Evolutionary conservation across 192 early-diverging fungal genomes (phyloP), one percentile per base, ranked within the genome.

Genomic region (Funneliformis geosporum): DNA sequence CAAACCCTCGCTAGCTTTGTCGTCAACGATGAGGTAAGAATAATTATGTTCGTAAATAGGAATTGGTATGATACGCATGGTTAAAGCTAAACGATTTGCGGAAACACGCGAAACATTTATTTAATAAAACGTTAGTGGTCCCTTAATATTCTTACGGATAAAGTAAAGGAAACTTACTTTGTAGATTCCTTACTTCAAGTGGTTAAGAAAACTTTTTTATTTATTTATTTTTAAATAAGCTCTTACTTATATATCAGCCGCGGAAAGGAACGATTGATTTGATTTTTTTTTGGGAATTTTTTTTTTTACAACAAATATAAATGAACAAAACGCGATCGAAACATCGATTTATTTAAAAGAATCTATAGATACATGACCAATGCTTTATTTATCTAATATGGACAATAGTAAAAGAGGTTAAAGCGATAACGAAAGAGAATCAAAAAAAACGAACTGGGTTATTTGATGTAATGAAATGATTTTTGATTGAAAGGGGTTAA

Each of bases 21-120:
- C 90, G 72, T 95, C 94, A 70, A 95, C 82, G 61, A 96, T 85
- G 50, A 97, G 86, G 77, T 96, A 97, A 6, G 93, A 88, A 81
- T 96, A 97, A 83, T 97, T 96, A 84, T 82, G 73, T 62, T 90
- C 87, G 60, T 95, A 91, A 43, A 87, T 86, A 59, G 84, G 87
- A 59, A 93, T 86, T 28, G 91, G 89, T 60, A 88, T 89, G 28
- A 93, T 85, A 42, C 87, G 86, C 90, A 93, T 89, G 50, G 50
- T 55, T 55, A 21, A 16, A 55, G 16, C 50, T 55, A 7, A 55
- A 55, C 5, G 7, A 21, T 21, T 21, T 7, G 21, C 18, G 50
- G 16, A 5, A 55, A 55, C 21, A 21, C 16, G 21, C 16, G 21
- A 55, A 21, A 55, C 1, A 18, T 21, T 21, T 55, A 21, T 55